phyloP scores from a whole-genome alignment of 176 grass and related monocot genomes.

The Chloris gayana region DNA sequence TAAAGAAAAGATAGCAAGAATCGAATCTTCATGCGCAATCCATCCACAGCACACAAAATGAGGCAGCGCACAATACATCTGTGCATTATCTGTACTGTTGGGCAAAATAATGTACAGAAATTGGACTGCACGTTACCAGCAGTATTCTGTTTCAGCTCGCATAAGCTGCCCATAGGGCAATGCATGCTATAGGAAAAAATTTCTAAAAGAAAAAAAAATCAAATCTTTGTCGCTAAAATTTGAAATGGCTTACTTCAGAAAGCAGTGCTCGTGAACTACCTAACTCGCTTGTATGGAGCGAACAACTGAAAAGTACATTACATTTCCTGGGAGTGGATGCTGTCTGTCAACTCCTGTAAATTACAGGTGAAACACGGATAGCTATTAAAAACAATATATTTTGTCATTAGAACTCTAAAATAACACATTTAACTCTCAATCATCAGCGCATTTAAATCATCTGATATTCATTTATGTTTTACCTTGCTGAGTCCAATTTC shows the following conservation, averaged over 20 bases:
- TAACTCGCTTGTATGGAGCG: neutral
- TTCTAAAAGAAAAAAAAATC: too few species aligned
- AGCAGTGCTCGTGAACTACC: neutral
- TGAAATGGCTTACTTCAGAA: neutral
- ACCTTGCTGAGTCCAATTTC: conserved; percentile 57
- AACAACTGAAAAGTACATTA: neutral
- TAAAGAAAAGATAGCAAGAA: neutral
- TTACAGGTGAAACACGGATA: neutral
- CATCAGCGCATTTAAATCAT: too few species aligned
- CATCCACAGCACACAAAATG: neutral
- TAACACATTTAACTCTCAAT: neutral
- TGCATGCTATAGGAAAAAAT: too few species aligned
- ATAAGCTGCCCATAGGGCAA: neutral
- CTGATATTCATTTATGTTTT: conserved; percentile 27
- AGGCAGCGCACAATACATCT: neutral
- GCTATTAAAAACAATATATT: conserved; percentile 1
- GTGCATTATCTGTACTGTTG: neutral
- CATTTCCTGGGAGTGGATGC: neutral
- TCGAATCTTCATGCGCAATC: neutral
- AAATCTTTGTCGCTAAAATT: neutral
- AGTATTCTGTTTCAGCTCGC: neutral
- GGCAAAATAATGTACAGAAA: neutral
- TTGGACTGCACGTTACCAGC: neutral
- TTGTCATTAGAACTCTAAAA: neutral
- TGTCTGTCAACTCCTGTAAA: neutral